Evolutionary conservation across 108 stramenopile genomes (phyloP).

Genomic region (Skeletonema marinoi): DNA sequence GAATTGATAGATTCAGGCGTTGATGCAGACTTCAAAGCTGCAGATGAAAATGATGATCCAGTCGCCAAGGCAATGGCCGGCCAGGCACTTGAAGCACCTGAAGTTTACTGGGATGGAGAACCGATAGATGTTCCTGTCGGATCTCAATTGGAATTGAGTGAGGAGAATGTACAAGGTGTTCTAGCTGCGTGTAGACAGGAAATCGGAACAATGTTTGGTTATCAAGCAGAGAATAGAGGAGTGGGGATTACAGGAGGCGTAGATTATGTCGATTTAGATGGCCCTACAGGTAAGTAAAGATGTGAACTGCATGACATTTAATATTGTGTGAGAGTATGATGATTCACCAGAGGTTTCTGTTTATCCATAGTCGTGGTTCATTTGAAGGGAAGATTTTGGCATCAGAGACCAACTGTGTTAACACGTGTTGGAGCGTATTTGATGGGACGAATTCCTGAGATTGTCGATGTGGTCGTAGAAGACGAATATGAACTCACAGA

Average conservation of each 20-base stretch:
- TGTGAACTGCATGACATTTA: neutral
- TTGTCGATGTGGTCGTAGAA: conserved; percentile 81
- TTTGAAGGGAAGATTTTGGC: conserved; percentile 92
- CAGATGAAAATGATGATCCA: conserved; percentile 81
- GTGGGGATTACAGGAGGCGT: conserved; percentile 96
- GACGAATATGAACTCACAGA: conserved; percentile 83
- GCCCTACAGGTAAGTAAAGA: conserved; percentile 74
- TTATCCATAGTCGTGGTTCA: conserved; percentile 22
- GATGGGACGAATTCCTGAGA: conserved; percentile 80
- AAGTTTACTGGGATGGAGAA: conserved; percentile 48
- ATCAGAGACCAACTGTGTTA: conserved; percentile 85
- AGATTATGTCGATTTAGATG: conserved; percentile 92
- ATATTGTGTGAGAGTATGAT: neutral
- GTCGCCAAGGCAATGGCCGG: conserved; percentile 74
- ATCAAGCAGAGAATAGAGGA: conserved; percentile 88
- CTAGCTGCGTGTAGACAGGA: conserved; percentile 78
- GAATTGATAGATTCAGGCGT: conserved; percentile 39
- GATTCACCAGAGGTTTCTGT: neutral
- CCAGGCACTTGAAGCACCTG: conserved; percentile 54
- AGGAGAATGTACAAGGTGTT: conserved; percentile 75
- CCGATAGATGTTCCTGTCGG: conserved; percentile 48
- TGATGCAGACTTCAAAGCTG: conserved; percentile 47
- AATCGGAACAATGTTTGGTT: conserved; percentile 92
- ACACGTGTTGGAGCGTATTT: conserved; percentile 73
- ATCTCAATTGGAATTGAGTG: conserved; percentile 62